Base-by-base conservation (phyloP, 345 rosid genomes). In the Pistacia integerrima region DNA sequence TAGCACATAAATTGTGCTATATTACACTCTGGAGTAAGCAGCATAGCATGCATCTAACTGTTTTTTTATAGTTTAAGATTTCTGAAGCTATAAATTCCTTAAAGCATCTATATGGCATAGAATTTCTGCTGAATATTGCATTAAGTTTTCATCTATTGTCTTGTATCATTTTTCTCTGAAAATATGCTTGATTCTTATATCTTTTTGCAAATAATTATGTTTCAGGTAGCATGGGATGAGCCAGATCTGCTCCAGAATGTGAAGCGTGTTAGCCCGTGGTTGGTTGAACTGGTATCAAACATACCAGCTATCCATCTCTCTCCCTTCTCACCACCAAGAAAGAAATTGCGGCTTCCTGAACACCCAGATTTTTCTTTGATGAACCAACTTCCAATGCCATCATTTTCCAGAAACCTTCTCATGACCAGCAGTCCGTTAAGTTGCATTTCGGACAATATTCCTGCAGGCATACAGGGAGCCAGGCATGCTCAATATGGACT, bases 381-480 rank as follows among this genome's bases (percentile, higher is more conserved):
- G 2, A 85, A 78, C 61, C 93, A 88, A 25, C 74, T 93, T 71
- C 86, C 92, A 11, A 76, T 88, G 73, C 90, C 97, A 14, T 79
- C 96, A 65, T 90, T 88, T 77, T 81, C 94, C 35, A 74, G 88
- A 84, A 92, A 88, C 80, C 89, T 86, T 17, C 86, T 85, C 44
- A 76, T 85, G 70, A 77, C 84, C 46, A 81, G 87, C 90, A 92
- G 88, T 83, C 91, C 91, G 75, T 81, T 92, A 65, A 76, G 86
- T 87, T 87, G 85, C 82, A 80, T 90, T 82, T 84, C 90, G 64
- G 93, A 91, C 78, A 91, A 87, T 81, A 85, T 87, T 87, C 93
- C 98, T 86, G 92, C 90, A 88, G 95, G 98, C 88, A 89, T 97
- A 90, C 99, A 97, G 99, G 99, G 98, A 97, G 97, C 98, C 99